Evolutionary conservation across 2,329 filamentous ascomycete genomes (phyloP).

Genomic region (Aspergillus niger): DNA sequence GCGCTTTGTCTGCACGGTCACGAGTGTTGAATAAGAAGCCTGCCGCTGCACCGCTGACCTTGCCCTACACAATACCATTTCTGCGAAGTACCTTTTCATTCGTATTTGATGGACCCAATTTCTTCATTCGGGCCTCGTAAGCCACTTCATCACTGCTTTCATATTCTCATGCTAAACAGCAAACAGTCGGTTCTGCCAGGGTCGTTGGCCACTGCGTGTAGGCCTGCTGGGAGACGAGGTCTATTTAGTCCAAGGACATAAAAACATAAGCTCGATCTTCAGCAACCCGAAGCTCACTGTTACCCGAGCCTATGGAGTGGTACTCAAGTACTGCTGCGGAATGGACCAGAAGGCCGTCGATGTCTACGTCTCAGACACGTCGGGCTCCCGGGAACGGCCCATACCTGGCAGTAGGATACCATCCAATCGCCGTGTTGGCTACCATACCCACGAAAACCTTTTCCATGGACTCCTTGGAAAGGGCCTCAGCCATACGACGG

Average conservation of each 20-base stretch:
- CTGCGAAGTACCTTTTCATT: not conserved
- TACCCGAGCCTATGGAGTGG: not conserved
- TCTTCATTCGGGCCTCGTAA: not conserved
- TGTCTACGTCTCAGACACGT: not conserved
- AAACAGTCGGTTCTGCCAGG: not conserved
- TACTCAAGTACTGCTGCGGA: not conserved
- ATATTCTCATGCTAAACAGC: not conserved
- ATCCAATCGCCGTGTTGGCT: not conserved
- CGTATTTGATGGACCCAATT: not conserved
- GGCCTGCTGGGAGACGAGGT: not conserved
- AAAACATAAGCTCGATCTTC: not conserved
- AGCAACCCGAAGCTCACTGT: not conserved
- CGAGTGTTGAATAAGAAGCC: not conserved
- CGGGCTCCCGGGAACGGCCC: not conserved
- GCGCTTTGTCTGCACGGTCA: not conserved
- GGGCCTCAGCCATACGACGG: not conserved
- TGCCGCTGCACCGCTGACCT: not conserved
- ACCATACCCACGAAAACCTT: not conserved
- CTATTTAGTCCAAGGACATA: slow-evolving; percentile 1
- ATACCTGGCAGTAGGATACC: not conserved
- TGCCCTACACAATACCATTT: not conserved
- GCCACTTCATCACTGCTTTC: not conserved
- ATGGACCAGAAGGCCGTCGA: slow-evolving; percentile 4
- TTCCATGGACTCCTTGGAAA: not conserved
- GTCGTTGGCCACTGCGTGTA: not conserved